phyloP scores from a whole-genome alignment of 108 stramenopile genomes.

The Epithemia pelagica region DNA sequence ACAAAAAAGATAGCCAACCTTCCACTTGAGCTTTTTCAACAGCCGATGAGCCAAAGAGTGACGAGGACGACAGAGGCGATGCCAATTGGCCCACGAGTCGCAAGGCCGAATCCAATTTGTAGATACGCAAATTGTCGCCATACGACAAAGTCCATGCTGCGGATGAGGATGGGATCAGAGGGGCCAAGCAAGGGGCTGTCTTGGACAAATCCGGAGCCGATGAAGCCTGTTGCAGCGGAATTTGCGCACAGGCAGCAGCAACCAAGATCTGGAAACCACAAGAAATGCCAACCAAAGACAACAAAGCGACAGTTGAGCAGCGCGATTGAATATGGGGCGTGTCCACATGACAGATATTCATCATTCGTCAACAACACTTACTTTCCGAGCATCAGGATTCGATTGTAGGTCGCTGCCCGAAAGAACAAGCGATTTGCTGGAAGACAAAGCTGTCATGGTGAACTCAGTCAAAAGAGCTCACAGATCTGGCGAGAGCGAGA shows the following conservation, averaged over 20 bases:
- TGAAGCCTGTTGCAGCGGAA: not conserved
- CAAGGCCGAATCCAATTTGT: constrained; percentile 20
- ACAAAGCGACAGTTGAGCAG: too few species aligned
- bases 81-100: constrained; percentile 17
- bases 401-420: not conserved
- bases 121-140: constrained; percentile 1
- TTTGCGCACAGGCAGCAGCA: not conserved
- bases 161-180: constrained; percentile 4
- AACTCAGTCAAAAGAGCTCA: too few species aligned
- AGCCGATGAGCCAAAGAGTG: constrained; percentile 17
- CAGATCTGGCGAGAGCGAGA: too few species aligned
- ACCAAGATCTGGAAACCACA: not conserved
- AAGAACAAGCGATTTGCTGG: not conserved
- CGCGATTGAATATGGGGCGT: too few species aligned
- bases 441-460: too few species aligned
- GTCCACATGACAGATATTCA: too few species aligned
- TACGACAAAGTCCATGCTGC: constrained; percentile 17
- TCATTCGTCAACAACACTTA: too few species aligned
- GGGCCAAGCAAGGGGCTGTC: not conserved
- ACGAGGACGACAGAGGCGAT: not conserved
- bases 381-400: not conserved
- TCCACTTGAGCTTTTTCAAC: constrained; percentile 27
- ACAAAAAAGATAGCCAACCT: constrained; percentile 30
- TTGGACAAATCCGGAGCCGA: constrained; percentile 1
- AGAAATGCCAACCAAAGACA: too few species aligned